Evolutionary conservation across 345 rosid genomes (phyloP), one percentile per base, ranked within the genome.

Genomic region (Hibiscus trionum): DNA sequence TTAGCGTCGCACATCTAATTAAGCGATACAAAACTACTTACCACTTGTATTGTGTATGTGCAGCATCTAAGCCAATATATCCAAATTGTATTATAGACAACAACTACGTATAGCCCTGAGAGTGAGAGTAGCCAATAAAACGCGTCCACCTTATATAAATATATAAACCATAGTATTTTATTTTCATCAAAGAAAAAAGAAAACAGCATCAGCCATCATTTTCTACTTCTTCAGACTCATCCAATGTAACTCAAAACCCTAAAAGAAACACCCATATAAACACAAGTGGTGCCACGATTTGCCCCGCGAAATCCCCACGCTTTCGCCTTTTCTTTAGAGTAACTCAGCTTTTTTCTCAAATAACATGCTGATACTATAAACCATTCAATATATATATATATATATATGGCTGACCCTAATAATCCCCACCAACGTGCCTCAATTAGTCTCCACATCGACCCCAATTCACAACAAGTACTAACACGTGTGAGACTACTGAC

Each of bases 231-330:
- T 56, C 3, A 26, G 44, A 27, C 9, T 47, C 62, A 11, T 42
- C 11, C 46, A 42, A 42, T 42, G 11, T 8, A 42, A 42, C 46
- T 24, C 11, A 24, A 55, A 58, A 58, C 61, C 61, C 61, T 58
- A 58, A 53, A 35, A 52, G 9, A 4, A 5, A 2, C 0, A 10
- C 24, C n/a, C 60, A 29, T 2, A 14, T 21, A 31, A 29, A 33
- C 17, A 52, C 61, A 56, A 70, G 12, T 55, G 49, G 12, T 15
- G 2, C 68, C 75, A 60, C 76, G 46, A 9, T 42, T 42, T 42
- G 11, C 11, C 46, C 46, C 46, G 11, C 46, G 89, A 82, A 70
- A 35, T 79, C 70, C 79, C 89, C 92, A 81, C 89, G 89, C 85
- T 64, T 82, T 42, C 11, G 46, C 46, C 46, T 17, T 8, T 59